Evolutionary conservation across 306 rosid genomes (phyloP), one percentile per base, ranked within the genome.

Genomic region (Ormosia semicastrata): DNA sequence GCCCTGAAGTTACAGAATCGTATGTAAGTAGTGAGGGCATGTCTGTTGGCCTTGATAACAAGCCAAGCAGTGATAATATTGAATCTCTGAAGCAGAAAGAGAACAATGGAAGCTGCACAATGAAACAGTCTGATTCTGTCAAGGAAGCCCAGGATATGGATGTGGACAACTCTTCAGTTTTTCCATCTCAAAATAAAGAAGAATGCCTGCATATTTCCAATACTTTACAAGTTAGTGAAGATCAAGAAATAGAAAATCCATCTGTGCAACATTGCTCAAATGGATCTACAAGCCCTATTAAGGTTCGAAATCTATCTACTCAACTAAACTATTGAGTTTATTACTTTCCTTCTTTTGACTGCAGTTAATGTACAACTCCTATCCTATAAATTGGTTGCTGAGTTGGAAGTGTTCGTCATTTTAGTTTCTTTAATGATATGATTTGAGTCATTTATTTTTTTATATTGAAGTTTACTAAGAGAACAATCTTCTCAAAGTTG

Each of bases 251-350:
- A 33, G 49, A 7, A 69, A 86, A 29, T 65, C 62, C 77, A 14
- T 71, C 40, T 34, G 52, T 56, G 60, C 71, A 50, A 37, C 77
- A 82, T 71, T 81, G 72, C 77, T 70, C 79, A 18, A 77, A 83
- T 77, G 86, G 50, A 60, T 66, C 84, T 73, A 82, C 82, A 50
- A 84, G 54, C 66, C 74, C 73, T 80, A 34, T 39, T 47, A 46
- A 88, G 88, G 91, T 86, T 54, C 40, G 71, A 46, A 81, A 70
- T 71, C 47, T 72, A 34, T 75, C 85, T 81, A 2, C 76, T 77
- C 65, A 54, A 52, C 65, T 46, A 32, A 76, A 76, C 41, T 57
- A 49, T 10, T 62, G 60, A 66, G 41, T 59, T 79, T 50, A 12
- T 32, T 10, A 49, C 37, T 34, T 75, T 39, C 53, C 60, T 81